Conservation (phyloP, 2,329 filamentous ascomycete genomes). For the Cladorrhinum sp. region DNA sequence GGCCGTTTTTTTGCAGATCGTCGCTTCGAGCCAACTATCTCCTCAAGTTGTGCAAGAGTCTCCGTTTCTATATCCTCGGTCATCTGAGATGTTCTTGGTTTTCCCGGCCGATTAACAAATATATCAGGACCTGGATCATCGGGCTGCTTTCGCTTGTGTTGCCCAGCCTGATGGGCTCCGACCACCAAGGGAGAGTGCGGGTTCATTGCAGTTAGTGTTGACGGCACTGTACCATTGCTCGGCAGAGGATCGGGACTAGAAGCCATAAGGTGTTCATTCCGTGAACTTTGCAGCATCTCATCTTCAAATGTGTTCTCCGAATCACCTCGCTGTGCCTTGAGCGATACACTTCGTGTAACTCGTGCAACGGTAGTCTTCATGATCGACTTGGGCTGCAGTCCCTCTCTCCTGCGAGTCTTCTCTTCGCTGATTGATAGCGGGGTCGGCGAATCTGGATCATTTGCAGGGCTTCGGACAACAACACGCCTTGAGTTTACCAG, state of each 20-base stretch:
- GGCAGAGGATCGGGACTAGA: not conserved
- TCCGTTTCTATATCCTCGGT: not conserved
- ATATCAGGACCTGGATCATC: not conserved
- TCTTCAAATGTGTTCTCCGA: not conserved
- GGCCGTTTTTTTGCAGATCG: not conserved
- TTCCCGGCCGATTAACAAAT: not conserved
- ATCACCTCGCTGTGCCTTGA: not conserved
- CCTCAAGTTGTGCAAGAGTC: not conserved
- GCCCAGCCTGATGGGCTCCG: not conserved
- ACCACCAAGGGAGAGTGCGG: not conserved
- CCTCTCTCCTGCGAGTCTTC: constrained; percentile 22
- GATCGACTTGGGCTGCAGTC: constrained; percentile 25
- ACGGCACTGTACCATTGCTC: not conserved
- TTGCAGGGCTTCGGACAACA: constrained; percentile 24
- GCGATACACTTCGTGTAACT: constrained; percentile 16
- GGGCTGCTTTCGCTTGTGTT: not conserved
- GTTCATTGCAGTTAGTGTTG: not conserved
- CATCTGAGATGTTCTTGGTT: not conserved
- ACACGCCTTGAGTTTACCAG: constrained; percentile 19
- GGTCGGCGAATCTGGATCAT: constrained; percentile 16
- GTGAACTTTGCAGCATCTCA: not conserved
- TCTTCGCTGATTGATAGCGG: constrained; percentile 27
- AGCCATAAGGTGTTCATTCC: not conserved
- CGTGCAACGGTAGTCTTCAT: constrained; percentile 20
- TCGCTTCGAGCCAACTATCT: not conserved